phyloP scores from a whole-genome alignment of 371 early-diverging fungal genomes.

The Mucor mucedo region DNA sequence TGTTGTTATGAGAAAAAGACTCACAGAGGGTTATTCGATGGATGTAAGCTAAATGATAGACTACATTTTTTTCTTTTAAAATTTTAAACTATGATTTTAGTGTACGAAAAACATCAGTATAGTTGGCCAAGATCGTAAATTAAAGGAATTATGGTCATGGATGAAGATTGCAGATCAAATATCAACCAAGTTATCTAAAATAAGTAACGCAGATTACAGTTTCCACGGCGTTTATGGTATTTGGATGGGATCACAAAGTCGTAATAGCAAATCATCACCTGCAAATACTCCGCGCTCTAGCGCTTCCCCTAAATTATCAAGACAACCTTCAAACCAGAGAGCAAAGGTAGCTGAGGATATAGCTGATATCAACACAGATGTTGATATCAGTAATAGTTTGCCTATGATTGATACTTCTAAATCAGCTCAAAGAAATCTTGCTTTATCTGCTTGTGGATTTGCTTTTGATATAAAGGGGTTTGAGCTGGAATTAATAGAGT shows the following conservation, averaged over 20 bases:
- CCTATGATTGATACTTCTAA: conserved; percentile 60
- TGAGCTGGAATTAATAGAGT: conserved; percentile 68
- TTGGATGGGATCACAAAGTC: conserved; percentile 38
- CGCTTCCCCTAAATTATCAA: conserved; percentile 13
- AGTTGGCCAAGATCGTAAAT: conserved; percentile 40
- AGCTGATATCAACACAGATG: neutral
- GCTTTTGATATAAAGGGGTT: conserved; percentile 64
- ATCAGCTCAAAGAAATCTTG: conserved; percentile 66
- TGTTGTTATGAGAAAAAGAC: conserved; percentile 76
- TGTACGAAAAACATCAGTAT: conserved; percentile 47
- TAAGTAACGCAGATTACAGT: conserved; percentile 66
- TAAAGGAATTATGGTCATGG: conserved; percentile 80
- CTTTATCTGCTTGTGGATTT: conserved; percentile 78
- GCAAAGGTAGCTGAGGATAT: neutral
- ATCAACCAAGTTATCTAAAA: conserved; percentile 53
- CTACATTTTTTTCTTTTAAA: neutral
- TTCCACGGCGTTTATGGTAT: conserved; percentile 77
- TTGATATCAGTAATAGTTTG: conserved; percentile 19
- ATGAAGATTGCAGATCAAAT: conserved; percentile 67
- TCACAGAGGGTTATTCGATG: conserved; percentile 76
- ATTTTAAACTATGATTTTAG: conserved; percentile 18
- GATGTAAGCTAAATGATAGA: conserved; percentile 49
- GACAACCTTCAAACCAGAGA: conserved; percentile 15
- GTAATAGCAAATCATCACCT: conserved; percentile 44
- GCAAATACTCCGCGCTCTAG: conserved; percentile 33